phyloP scores from a whole-genome alignment of 768 basidiomycete genomes.

The Psilocybe cubensis region DNA sequence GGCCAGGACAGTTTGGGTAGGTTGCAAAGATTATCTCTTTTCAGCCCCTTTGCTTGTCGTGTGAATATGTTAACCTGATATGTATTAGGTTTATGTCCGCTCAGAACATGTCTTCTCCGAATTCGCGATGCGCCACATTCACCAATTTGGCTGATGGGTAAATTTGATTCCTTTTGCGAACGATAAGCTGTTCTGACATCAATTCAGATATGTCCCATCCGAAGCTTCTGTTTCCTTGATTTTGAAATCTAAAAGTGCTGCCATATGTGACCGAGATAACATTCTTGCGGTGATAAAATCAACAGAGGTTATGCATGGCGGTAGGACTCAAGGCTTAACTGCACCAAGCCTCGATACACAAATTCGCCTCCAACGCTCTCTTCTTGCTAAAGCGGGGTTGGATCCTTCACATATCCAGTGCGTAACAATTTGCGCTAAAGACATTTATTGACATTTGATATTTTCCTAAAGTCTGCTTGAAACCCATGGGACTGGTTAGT shows the following conservation, averaged over 20 bases:
- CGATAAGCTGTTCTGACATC: not conserved
- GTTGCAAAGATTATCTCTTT: not conserved
- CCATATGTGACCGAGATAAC: conserved; percentile 30
- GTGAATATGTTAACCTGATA: too few species aligned
- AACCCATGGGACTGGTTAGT: conserved; percentile 32
- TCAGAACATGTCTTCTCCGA: conserved; percentile 33
- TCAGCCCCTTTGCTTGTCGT: not conserved
- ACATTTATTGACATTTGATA: not conserved
- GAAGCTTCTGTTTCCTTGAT: conserved; percentile 32
- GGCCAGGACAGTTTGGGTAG: conserved; percentile 30
- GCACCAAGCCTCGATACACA: conserved; percentile 30
- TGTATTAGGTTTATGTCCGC: conserved; percentile 36
- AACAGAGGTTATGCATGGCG: conserved; percentile 31
- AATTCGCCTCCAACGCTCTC: conserved; percentile 23
- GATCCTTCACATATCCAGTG: conserved; percentile 30
- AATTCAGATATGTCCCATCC: conserved; percentile 31
- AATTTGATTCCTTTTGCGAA: not conserved
- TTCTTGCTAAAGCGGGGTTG: conserved; percentile 25
- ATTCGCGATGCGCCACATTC: conserved; percentile 37
- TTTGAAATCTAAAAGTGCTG: conserved; percentile 31
- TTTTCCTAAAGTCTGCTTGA: conserved; percentile 29
- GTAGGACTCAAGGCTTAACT: conserved; percentile 32
- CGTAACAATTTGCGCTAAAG: conserved; percentile 13
- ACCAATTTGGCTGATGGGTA: conserved; percentile 36
- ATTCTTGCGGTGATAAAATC: conserved; percentile 30